These are phyloP conservation scores for Bacidia rubella DNA, from an alignment of 495 filamentous ascomycete genomes.

Conservation along the genomic window DNA sequence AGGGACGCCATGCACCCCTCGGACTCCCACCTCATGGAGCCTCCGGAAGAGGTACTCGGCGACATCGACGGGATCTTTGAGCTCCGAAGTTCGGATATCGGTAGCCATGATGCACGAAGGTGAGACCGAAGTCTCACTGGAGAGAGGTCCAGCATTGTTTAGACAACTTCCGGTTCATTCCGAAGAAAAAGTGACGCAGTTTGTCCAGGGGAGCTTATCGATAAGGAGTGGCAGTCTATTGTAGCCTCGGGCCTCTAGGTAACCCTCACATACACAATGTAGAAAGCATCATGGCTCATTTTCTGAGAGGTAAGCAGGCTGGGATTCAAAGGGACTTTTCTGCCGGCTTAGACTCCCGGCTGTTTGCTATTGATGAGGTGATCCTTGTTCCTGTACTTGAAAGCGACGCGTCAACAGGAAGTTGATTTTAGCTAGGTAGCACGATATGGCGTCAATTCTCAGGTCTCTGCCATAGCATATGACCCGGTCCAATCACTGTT, in stretches of 20 bases:
- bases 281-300: conserved; percentile 51
- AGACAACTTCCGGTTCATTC: too few relatives aligned
- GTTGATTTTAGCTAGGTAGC: too few relatives aligned
- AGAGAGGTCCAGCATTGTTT: not conserved
- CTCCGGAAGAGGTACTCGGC: conserved; percentile 51
- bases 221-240: too few relatives aligned
- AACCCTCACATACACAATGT: not conserved
- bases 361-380: conserved; percentile 75
- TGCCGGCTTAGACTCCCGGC: conserved; percentile 53
- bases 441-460: conserved; percentile 78
- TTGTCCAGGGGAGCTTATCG: too few relatives aligned
- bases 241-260: too few relatives aligned
- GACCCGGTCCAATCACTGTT: conserved; percentile 88
- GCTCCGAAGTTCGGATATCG: conserved; percentile 40
- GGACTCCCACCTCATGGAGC: conserved; percentile 44
- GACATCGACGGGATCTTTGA: conserved; percentile 42
- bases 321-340: conserved; percentile 87
- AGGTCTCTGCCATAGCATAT: conserved; percentile 71
- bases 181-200: too few relatives aligned
- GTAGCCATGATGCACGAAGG: conserved; percentile 24
- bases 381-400: too few relatives aligned
- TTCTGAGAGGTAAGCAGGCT: conserved; percentile 82
- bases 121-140: not conserved
- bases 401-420: not conserved
- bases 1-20: conserved; percentile 51